Conservation (phyloP, 768 basidiomycete genomes). For the Hebeloma cylindrosporum region DNA sequence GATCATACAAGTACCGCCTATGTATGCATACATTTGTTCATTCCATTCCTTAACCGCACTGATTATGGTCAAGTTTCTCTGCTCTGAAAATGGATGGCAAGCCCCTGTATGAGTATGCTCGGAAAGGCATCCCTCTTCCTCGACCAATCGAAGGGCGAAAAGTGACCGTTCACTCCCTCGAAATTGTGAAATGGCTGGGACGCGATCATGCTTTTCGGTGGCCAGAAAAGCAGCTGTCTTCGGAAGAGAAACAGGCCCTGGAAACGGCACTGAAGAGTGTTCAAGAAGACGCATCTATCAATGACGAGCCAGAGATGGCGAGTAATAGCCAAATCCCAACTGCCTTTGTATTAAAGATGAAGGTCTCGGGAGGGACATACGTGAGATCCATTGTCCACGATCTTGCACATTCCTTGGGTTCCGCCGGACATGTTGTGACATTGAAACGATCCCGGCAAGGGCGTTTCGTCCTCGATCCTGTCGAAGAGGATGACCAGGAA, state of each 20-base stretch:
- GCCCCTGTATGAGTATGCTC: constrained; percentile 93
- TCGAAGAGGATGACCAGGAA: constrained; percentile 49
- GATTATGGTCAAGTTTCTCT: constrained; percentile 68
- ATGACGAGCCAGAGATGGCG: constrained; percentile 38
- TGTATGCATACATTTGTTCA: constrained; percentile 51
- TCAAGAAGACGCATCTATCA: constrained; percentile 38
- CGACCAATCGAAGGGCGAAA: constrained; percentile 89
- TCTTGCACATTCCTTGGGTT: constrained; percentile 77
- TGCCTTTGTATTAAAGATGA: constrained; percentile 88
- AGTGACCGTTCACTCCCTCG: constrained; percentile 79
- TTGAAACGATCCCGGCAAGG: constrained; percentile 90
- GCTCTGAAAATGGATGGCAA: constrained; percentile 98
- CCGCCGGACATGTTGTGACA: constrained; percentile 91
- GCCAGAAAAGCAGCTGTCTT: constrained; percentile 70
- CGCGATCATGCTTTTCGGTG: constrained; percentile 71
- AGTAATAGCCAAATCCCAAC: constrained; percentile 49
- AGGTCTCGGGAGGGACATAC: constrained; percentile 94
- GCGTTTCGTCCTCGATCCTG: constrained; percentile 57
- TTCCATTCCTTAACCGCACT: neutral
- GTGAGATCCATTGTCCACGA: constrained; percentile 96
- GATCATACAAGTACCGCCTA: constrained; percentile 88
- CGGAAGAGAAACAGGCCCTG: constrained; percentile 69
- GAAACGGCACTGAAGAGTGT: constrained; percentile 58
- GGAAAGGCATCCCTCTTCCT: constrained; percentile 86
- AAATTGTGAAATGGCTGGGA: constrained; percentile 78